A percentile compares a stretch with the other conserved stretches of the same genome.
These are phyloP conservation scores for Raphidocelis subcapitata DNA, from an alignment of 139 green algal species.

Conservation along the genomic window DNA sequence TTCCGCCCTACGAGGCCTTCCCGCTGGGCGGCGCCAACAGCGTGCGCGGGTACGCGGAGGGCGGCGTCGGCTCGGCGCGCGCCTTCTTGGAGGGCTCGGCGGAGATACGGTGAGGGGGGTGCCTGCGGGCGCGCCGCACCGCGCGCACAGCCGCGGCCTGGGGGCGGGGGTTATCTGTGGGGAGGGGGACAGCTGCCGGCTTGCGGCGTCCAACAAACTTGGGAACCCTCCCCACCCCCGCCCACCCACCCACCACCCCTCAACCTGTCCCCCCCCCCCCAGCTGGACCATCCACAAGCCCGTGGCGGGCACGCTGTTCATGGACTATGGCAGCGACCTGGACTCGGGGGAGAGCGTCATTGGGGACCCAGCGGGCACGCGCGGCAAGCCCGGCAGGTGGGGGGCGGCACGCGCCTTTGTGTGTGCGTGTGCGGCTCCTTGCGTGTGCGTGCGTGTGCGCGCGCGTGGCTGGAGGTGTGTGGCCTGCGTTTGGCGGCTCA, in stretches of 20 bases:
- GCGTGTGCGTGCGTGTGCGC: not conserved
- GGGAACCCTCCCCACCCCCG: too few relatives aligned
- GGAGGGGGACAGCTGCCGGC: too few relatives aligned
- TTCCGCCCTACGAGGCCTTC: conserved; percentile 98
- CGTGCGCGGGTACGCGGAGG: conserved; percentile 90
- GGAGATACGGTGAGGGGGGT: conserved; percentile 78
- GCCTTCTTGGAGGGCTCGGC: conserved; percentile 77
- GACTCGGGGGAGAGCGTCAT: conserved; percentile 80
- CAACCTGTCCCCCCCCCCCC: too few relatives aligned
- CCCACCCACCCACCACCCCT: too few relatives aligned
- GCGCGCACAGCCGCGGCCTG: too few relatives aligned
- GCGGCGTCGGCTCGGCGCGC: conserved; percentile 84
- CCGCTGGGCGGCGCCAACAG: conserved; percentile 91
- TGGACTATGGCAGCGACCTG: conserved; percentile 91
- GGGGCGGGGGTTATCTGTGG: too few relatives aligned
- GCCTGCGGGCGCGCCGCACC: too few relatives aligned
- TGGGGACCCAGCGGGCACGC: conserved; percentile 84
- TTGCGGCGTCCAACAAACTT: too few relatives aligned
- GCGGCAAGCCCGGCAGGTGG: conserved; percentile 78
- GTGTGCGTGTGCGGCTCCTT: too few relatives aligned
- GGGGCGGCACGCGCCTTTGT: too few relatives aligned
- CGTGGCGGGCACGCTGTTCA: conserved; percentile 82
- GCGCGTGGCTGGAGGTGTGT: not conserved
- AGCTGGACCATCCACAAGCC: conserved; percentile 35
- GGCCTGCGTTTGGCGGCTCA: not conserved